Base-by-base conservation (phyloP, 805 yeast species). In the Candida ascalaphidarum region DNA sequence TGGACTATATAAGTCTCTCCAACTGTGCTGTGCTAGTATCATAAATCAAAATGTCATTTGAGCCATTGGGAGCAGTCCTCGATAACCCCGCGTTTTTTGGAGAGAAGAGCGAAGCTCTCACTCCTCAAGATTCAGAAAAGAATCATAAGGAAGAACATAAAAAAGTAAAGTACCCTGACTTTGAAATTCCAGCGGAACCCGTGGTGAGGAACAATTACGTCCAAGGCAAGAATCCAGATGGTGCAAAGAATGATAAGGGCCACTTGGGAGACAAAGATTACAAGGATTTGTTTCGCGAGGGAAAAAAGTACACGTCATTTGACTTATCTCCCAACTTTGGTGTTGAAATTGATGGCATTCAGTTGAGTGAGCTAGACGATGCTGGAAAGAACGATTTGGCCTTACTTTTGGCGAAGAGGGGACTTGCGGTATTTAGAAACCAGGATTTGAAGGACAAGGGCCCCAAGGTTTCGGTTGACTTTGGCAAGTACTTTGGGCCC, bases 231-330 rank as follows among this genome's bases (percentile, higher is more conserved):
- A n/a, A n/a, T n/a, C n/a, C n/a, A n/a, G n/a, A n/a, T n/a, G n/a
- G n/a, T n/a, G n/a, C n/a, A n/a, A n/a, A n/a, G n/a, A n/a, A 34
- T 16, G 62, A 55, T 30, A 49, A 48, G n/a, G 62, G 58, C 1
- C 21, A 33, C 7, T 33, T 46, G 11, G 62, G 50, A 2, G 44
- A 45, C 31, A 37, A 40, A 6, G 19, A 29, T 2, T 48, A 41
- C 17, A 29, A 37, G 11, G 41, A 48, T 25, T 40, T 55, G 12
- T 41, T 52, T 26, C 43, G 46, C 5, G 17, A 32, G 6, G 35
- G 17, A 10, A 14, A 17, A 17, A 41, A 34, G 14, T 31, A 35
- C 23, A 28, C 23, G 5, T 13, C 40, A 29, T 45, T 49, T 33
- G 29, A 27, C 4, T 37, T 54, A 22, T 50, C 60, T 7, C 62